Evolutionary conservation across 352 stramenopile genomes (phyloP).

Genomic region (Thalassiosira livingstoniorum): DNA sequence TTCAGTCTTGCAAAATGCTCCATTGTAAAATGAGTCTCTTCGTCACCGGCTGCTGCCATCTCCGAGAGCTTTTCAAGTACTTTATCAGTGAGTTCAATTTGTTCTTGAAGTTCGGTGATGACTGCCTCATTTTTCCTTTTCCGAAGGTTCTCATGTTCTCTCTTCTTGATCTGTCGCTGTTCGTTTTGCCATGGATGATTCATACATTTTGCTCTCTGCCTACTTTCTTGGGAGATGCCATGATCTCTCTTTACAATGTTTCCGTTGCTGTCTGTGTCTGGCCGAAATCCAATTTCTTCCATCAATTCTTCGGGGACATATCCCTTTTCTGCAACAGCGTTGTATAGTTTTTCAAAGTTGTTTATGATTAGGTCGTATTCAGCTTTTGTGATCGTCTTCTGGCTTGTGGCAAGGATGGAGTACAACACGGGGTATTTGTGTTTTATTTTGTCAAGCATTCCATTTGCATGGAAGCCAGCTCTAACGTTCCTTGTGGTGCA

Average conservation of each 20-base stretch:
- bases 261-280: constrained; percentile 17
- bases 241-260: constrained; percentile 7
- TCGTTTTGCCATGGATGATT: neutral
- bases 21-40: neutral
- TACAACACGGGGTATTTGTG: constrained; percentile 16
- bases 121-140: too few species aligned
- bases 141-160: neutral
- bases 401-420: constrained; percentile 25
- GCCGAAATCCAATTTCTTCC: constrained; percentile 6
- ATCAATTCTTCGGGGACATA: constrained; percentile 15
- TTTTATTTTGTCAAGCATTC: constrained; percentile 19
- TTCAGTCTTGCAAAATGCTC: constrained; percentile 4
- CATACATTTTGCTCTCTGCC: constrained; percentile 26
- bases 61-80: too few species aligned
- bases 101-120: too few species aligned
- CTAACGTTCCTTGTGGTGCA: too few species aligned
- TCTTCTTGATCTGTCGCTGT: neutral
- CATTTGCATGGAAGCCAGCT: constrained; percentile 18
- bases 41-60: too few species aligned
- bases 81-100: too few species aligned
- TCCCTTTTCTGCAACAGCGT: neutral
- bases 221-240: constrained; percentile 18
- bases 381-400: neutral
- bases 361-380: neutral
- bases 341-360: neutral